Base-by-base conservation (phyloP, 2,329 filamentous ascomycete species). In the Paracorniculantispora psalliotae region DNA sequence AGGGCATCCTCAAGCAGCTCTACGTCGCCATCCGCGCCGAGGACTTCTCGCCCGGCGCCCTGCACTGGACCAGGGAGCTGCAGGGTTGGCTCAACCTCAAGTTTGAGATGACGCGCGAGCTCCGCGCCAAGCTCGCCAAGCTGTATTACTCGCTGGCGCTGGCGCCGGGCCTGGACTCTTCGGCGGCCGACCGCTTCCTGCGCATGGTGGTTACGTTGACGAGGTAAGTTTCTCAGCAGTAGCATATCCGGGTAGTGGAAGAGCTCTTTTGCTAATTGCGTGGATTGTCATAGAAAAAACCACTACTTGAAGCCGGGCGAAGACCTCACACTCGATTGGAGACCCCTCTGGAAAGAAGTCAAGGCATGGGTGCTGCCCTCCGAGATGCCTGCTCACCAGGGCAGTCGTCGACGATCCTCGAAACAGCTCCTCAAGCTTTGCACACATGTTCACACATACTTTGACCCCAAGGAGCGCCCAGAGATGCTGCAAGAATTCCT, bases 1-100 rank as follows among this genome's bases (percentile, higher is more conserved):
- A 88, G 48, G 91, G 92, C 71, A 97, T 97, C 67, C 81, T 97
- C 66, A 94, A 92, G 72, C 90, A 96, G 69, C 87, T 99, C 30
- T 97, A 96, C 72, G 90, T 97, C 66, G 85, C 93, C 59, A 81
- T 99, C 63, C 88, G 92, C 70, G 89, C 94, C 3, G 92, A 96
- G 64, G 94, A 99, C 74, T 97, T 97, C 74, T 88, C 89, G 25
- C 91, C 93, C 0, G 94, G 94, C 35, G 94, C 93, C 28, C 81
- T 96, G 62, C 93, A 99, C 75, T 99, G 94, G 94, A 97, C 94
- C 17, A 87, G 93, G 65, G 94, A 99, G 82, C 87, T 99, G 50
- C 86, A 92, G 70, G 91, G 89, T 74, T 99, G 96, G 94, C 81
- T 99, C 65, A 90, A 89, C 57, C 85, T 99, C 74, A 99, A 99